Conservation (phyloP, 805 yeast genomes). For the Candida pseudofarinosa region DNA sequence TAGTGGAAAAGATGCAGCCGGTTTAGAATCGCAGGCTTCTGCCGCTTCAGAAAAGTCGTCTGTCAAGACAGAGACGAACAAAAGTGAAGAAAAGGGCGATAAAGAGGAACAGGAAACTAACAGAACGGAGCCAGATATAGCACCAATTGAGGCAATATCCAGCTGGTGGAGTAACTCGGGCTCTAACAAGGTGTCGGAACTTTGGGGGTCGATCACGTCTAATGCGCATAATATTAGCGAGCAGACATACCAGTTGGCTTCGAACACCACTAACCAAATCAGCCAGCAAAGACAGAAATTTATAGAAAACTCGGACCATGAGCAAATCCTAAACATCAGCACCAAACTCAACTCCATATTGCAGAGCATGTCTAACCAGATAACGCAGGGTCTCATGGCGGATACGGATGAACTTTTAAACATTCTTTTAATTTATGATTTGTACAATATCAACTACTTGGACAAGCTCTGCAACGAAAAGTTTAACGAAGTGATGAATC, state of each 20-base stretch:
- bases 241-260: conserved; percentile 48
- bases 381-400: conserved; percentile 51
- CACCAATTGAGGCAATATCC: conserved; percentile 62
- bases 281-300: conserved; percentile 37
- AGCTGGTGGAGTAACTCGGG: conserved; percentile 77
- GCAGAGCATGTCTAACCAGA: conserved; percentile 36
- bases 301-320: conserved; percentile 19
- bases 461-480: conserved; percentile 46
- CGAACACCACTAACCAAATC: conserved; percentile 38
- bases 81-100: conserved; percentile 7
- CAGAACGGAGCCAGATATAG: conserved; percentile 30
- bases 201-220: conserved; percentile 66
- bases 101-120: conserved; percentile 2
- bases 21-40: conserved; percentile 1
- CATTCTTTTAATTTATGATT: conserved; percentile 56
- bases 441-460: conserved; percentile 48
- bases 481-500: conserved; percentile 62
- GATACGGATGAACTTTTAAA: conserved; percentile 47
- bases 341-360: conserved; percentile 29
- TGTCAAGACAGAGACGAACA: conserved; percentile 15
- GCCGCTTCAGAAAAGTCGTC: conserved; percentile 10
- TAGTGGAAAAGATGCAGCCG: conserved; percentile 6
- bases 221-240: conserved; percentile 48
- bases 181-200: conserved; percentile 55
- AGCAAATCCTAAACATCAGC: conserved; percentile 26